Conservation (phyloP, 1,284 basidiomycete genomes). For the Puccinia coronata region DNA sequence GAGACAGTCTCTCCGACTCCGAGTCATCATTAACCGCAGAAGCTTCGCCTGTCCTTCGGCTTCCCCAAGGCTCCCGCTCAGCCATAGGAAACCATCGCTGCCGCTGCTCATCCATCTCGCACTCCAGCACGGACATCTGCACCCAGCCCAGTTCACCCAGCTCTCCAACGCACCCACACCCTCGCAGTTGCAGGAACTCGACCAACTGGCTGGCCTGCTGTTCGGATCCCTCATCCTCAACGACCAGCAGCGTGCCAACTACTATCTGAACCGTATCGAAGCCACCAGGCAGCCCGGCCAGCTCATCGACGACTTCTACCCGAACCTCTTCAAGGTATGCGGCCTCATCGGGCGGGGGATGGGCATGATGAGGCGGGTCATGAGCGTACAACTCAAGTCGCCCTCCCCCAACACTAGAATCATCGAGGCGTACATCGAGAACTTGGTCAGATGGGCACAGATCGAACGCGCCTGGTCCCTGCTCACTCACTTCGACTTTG, state of each 20-base stretch:
- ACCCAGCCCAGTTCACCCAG: background rate
- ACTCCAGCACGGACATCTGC: slow-evolving; percentile 8
- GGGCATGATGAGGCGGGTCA: slow-evolving; percentile 30
- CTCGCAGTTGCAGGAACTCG: background rate
- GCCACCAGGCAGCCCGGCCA: background rate
- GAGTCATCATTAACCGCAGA: no score
- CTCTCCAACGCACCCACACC: background rate
- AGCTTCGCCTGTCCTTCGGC: no score
- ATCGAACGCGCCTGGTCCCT: slow-evolving; percentile 16
- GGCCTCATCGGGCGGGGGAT: slow-evolving; percentile 15
- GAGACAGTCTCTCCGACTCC: no score
- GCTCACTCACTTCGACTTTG: background rate
- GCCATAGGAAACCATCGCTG: background rate
- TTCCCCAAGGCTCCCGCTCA: no score
- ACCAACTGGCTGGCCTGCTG: background rate
- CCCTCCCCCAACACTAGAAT: background rate
- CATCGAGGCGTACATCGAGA: slow-evolving; percentile 28
- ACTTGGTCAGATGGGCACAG: slow-evolving; percentile 19
- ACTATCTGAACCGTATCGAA: background rate
- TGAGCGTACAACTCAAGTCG: background rate
- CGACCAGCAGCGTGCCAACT: background rate
- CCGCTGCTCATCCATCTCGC: background rate
- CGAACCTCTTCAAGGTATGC: slow-evolving; percentile 3
- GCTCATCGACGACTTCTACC: background rate
- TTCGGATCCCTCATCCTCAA: slow-evolving; percentile 17